Evolutionary conservation across 1,284 basidiomycete species (phyloP).

Genomic region (Pholiota adiposa): DNA sequence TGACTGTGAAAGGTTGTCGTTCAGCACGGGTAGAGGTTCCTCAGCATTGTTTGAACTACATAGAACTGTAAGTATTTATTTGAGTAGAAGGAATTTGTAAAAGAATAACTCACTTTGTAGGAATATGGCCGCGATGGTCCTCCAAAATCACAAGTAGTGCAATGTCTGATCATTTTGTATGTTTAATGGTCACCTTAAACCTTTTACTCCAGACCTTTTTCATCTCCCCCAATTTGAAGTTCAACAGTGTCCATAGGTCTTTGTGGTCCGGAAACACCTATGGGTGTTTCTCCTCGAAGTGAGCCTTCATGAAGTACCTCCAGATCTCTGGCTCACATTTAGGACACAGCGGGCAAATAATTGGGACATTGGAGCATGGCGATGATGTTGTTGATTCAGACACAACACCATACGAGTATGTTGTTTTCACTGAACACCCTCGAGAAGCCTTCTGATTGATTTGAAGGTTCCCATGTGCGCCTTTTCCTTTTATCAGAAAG

Average conservation of each 20-base stretch:
- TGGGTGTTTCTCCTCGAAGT: constrained; percentile 26
- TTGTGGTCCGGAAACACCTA: constrained; percentile 7
- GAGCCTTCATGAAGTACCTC: constrained; percentile 31
- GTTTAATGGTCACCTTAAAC: constrained; percentile 4
- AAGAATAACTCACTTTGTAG: constrained; percentile 1
- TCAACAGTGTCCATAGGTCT: constrained; percentile 20
- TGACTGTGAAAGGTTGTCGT: too few relatives aligned
- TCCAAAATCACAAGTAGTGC: constrained; percentile 14
- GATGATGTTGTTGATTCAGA: constrained; percentile 19
- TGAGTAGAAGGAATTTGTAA: background rate
- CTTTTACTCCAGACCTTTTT: constrained; percentile 22
- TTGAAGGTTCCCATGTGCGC: constrained; percentile 13
- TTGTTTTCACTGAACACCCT: constrained; percentile 23
- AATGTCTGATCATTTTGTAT: constrained; percentile 12
- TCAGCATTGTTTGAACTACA: background rate
- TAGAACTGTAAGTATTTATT: background rate
- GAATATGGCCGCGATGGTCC: constrained; percentile 13
- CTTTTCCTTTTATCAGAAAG: constrained; percentile 27
- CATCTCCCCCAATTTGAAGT: constrained; percentile 22
- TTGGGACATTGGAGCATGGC: constrained; percentile 36
- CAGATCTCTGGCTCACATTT: constrained; percentile 29
- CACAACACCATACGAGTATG: constrained; percentile 27
- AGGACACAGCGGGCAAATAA: constrained; percentile 30
- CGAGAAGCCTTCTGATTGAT: constrained; percentile 17
- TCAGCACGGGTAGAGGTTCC: too few relatives aligned